These are phyloP conservation scores for Annulohypoxylon stygium DNA, from an alignment of 495 filamentous ascomycete species.

Conservation along the genomic window DNA sequence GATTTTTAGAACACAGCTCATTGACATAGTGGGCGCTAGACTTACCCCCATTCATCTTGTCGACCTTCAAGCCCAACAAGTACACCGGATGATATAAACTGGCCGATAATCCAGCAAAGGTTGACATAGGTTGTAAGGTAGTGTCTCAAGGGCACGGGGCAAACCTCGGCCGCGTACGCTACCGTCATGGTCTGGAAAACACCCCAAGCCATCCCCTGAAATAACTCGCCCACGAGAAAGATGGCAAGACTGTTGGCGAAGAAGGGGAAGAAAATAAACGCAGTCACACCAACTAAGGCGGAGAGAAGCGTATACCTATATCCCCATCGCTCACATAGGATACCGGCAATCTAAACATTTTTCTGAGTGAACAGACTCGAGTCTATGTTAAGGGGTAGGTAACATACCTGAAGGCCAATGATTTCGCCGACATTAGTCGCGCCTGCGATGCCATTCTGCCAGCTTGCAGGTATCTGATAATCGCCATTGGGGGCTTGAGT, in stretches of 20 bases:
- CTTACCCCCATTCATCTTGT: constrained; percentile 59
- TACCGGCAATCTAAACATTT: constrained; percentile 52
- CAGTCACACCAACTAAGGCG: constrained; percentile 60
- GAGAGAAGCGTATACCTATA: constrained; percentile 55
- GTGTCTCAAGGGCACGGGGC: constrained; percentile 70
- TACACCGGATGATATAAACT: constrained; percentile 66
- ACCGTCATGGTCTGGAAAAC: constrained; percentile 67
- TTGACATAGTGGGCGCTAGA: background rate
- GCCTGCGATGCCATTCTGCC: constrained; percentile 57
- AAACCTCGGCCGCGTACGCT: constrained; percentile 70
- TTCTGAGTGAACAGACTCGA: constrained; percentile 53
- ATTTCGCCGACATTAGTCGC: constrained; percentile 59
- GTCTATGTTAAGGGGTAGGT: constrained; percentile 41
- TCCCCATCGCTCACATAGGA: constrained; percentile 48
- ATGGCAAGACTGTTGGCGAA: constrained; percentile 72
- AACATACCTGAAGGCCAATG: constrained; percentile 50
- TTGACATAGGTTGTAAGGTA: constrained; percentile 76
- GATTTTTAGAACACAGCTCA: constrained; percentile 8
- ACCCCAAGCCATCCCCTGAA: constrained; percentile 81
- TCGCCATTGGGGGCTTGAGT: constrained; percentile 45
- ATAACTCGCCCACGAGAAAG: constrained; percentile 74
- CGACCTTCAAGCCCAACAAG: constrained; percentile 55
- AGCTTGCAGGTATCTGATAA: constrained; percentile 53
- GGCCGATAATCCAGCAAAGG: constrained; percentile 74
- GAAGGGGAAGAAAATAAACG: constrained; percentile 69